Evolutionary conservation across 2,329 filamentous ascomycete genomes (phyloP).

Genomic region (Verticillium longisporum): DNA sequence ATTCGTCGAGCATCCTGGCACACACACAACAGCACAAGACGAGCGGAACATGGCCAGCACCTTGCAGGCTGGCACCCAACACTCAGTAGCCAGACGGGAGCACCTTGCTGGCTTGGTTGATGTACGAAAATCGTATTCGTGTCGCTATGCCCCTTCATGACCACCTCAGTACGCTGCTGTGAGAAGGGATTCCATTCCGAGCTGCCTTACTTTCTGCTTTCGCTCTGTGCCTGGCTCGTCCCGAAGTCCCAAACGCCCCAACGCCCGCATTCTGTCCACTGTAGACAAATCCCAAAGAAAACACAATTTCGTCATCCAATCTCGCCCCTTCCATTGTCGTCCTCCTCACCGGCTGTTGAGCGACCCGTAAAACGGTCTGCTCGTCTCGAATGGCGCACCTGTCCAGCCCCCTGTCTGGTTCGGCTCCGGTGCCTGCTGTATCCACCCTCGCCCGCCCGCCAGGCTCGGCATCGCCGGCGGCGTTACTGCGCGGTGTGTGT

Average conservation of each 20-base stretch:
- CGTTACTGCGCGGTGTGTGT: background rate
- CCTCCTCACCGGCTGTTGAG: background rate
- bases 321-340: background rate
- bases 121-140: background rate
- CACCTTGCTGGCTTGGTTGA: background rate
- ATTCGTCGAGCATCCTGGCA: background rate
- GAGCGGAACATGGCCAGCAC: no score
- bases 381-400: background rate
- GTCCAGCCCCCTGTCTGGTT: background rate
- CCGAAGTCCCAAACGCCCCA: background rate
- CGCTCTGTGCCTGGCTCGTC: background rate
- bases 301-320: background rate
- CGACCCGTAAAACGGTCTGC: background rate
- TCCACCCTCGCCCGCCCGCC: background rate
- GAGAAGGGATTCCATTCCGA: background rate
- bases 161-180: background rate
- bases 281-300: background rate
- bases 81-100: background rate
- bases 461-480: background rate
- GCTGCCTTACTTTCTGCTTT: background rate
- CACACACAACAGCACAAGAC: background rate
- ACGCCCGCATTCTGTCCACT: background rate
- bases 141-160: background rate
- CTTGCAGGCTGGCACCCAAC: no score
- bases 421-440: background rate